Evolutionary conservation across 2,329 filamentous ascomycete species (phyloP), one percentile per base, ranked within the genome.

Genomic region (Periglandula ipomoeae): DNA sequence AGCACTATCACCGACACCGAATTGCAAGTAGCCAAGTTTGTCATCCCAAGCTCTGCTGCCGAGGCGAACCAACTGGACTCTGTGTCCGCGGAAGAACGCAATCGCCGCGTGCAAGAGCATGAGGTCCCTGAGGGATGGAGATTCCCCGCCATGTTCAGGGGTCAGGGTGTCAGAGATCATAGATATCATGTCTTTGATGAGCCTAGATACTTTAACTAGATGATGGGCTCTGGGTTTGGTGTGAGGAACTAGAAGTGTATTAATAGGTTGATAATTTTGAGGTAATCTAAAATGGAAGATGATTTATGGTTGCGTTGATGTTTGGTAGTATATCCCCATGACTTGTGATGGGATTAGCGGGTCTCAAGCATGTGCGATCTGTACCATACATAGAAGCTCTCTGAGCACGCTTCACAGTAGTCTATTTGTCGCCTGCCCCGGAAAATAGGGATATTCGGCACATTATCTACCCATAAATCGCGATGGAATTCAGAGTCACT

Each of bases 1-100:
- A 83, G 84, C 58, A 94, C 88, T 2, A 97, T 98, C 58, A 98
- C 93, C 11, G 93, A 98, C 64, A 98, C 93, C 2, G 93, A 98
- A 70, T 75, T 98, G 48, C 93, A 98, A 74, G 87, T 95, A 27
- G 93, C 88, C 58, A 97, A 97, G 67, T 97, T 98, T 67, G 79
- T 90, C 30, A 79, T 98, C 40, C 90, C 89, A 2, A 55, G 59
- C 47, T 75, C 77, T 0, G 76, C 82, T 43, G 77, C 79, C 15
- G 79, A 84, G 50, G 72, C 74, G 46, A 63, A 56, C 20, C 58
- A 61, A 46, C 58, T 74, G 0, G 70, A 72, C 52, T 61, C 61
- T 0, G 59, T 70, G 34, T 60, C 69, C 2, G 61, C 63, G 5
- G 75, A 87, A 50, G 71, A 82, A 55, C 74, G 86, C 20, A 70